phyloP scores from a whole-genome alignment of 163 green algal genomes.

The Scenedesmus sp. region DNA sequence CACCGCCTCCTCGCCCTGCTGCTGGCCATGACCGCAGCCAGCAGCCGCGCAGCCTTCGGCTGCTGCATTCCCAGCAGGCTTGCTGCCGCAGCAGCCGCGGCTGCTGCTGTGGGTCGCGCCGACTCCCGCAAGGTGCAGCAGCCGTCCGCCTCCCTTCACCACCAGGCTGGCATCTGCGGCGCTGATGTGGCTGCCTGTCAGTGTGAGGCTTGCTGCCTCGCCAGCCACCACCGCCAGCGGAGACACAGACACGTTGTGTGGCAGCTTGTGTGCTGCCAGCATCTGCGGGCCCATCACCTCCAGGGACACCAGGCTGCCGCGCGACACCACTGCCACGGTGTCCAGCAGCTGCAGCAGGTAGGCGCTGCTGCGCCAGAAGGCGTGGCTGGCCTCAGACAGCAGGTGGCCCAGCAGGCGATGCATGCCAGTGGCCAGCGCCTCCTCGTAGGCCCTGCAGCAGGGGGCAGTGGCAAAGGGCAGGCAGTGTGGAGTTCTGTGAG shows the following conservation, averaged over 20 bases:
- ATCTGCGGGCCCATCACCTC: neutral
- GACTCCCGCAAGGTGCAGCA: neutral
- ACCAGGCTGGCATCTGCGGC: slow-evolving; percentile 14
- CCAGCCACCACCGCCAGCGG: slow-evolving; percentile 27
- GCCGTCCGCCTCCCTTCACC: neutral
- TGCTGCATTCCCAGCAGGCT: slow-evolving; percentile 4
- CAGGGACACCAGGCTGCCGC: slow-evolving; percentile 51
- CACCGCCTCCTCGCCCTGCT: neutral
- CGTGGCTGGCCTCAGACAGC: slow-evolving; percentile 26
- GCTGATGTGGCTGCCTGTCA: slow-evolving; percentile 25
- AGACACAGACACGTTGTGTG: neutral
- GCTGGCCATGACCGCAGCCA: neutral
- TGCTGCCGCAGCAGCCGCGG: neutral
- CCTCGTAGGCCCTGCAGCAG: slow-evolving; percentile 31
- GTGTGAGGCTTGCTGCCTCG: neutral
- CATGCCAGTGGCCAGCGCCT: slow-evolving; percentile 46
- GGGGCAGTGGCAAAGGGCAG: neutral
- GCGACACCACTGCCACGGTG: slow-evolving; percentile 63
- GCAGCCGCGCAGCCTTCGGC: neutral
- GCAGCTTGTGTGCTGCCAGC: slow-evolving; percentile 24
- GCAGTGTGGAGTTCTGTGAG: neutral
- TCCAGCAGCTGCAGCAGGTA: slow-evolving; percentile 76
- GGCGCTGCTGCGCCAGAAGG: slow-evolving; percentile 69
- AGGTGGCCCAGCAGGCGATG: slow-evolving; percentile 63
- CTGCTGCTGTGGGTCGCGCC: neutral